These are phyloP conservation scores for Xylariales sp. DNA, from an alignment of 2,329 filamentous ascomycete species.

Conservation along the genomic window DNA sequence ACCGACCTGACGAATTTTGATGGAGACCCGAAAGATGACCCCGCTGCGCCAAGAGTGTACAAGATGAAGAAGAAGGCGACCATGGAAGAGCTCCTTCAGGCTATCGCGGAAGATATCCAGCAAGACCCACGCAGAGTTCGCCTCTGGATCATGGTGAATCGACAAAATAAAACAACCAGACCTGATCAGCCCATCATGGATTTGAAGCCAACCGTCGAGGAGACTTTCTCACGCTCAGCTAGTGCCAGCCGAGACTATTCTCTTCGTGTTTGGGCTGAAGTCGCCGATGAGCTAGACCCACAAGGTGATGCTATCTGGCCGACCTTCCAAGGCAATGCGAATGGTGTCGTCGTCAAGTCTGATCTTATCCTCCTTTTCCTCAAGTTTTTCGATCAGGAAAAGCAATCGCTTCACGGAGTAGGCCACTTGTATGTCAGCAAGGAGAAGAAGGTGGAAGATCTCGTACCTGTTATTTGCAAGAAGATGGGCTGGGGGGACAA, in stretches of 20 bases:
- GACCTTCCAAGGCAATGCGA: conserved; percentile 53
- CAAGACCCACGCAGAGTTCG: conserved; percentile 68
- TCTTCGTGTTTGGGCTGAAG: conserved; percentile 85
- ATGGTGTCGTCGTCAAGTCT: conserved; percentile 53
- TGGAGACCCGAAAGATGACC: conserved; percentile 46
- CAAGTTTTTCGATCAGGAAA: conserved; percentile 81
- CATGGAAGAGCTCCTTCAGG: conserved; percentile 68
- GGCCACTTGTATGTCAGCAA: conserved; percentile 85
- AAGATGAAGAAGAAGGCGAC: conserved; percentile 71
- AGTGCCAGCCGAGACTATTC: conserved; percentile 60
- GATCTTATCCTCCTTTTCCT: conserved; percentile 79
- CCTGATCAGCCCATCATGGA: conserved; percentile 86
- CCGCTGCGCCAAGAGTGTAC: conserved; percentile 67
- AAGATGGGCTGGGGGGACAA: conserved; percentile 85
- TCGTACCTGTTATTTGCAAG: conserved; percentile 71
- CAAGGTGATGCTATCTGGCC: conserved; percentile 73
- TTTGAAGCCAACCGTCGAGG: conserved; percentile 70
- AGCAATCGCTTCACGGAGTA: conserved; percentile 70
- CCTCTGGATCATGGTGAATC: conserved; percentile 96
- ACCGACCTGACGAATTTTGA: conserved; percentile 79
- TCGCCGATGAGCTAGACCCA: conserved; percentile 59
- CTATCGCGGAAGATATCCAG: conserved; percentile 66
- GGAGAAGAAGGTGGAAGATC: conserved; percentile 81
- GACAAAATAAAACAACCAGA: conserved; percentile 93
- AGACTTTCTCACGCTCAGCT: conserved; percentile 49